Evolutionary conservation across 495 filamentous ascomycete species (phyloP).

Genomic region (Trichoderma gamsii): DNA sequence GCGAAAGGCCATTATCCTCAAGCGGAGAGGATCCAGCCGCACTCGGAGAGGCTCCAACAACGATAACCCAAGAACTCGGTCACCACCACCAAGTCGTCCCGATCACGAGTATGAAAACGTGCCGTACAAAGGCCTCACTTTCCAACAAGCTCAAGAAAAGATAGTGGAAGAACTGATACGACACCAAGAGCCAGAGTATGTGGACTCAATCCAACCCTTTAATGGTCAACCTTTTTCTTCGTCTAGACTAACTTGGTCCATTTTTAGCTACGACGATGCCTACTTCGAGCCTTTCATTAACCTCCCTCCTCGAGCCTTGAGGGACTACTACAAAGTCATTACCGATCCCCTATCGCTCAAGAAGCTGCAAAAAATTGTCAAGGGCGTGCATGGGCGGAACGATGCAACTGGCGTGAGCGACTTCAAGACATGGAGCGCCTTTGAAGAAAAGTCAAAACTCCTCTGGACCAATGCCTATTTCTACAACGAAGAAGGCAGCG

Average conservation of each 20-base stretch:
- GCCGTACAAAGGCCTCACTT: constrained; percentile 56
- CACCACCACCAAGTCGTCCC: constrained; percentile 29
- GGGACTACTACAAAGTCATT: constrained; percentile 75
- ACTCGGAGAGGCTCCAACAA: constrained; percentile 28
- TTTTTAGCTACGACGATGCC: constrained; percentile 39
- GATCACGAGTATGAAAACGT: constrained; percentile 48
- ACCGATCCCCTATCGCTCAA: constrained; percentile 65
- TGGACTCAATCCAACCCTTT: constrained; percentile 21
- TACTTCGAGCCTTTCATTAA: constrained; percentile 61
- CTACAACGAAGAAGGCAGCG: constrained; percentile 86
- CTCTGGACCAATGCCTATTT: constrained; percentile 82
- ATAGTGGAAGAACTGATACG: constrained; percentile 63
- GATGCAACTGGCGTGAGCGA: constrained; percentile 59
- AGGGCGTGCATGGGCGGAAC: constrained; percentile 59
- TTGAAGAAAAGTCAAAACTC: constrained; percentile 68
- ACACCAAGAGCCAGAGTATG: constrained; percentile 55
- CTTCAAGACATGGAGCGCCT: constrained; percentile 70
- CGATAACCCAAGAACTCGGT: constrained; percentile 22
- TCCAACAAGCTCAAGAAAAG: constrained; percentile 78
- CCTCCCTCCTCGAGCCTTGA: constrained; percentile 53
- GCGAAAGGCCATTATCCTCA: constrained; percentile 21
- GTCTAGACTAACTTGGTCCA: constrained; percentile 16
- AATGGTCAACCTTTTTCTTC: background rate
- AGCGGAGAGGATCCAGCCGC: constrained; percentile 28
- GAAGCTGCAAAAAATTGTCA: constrained; percentile 62